Conservation (phyloP, 2,329 filamentous ascomycete species). For the Passalora sequoiae region DNA sequence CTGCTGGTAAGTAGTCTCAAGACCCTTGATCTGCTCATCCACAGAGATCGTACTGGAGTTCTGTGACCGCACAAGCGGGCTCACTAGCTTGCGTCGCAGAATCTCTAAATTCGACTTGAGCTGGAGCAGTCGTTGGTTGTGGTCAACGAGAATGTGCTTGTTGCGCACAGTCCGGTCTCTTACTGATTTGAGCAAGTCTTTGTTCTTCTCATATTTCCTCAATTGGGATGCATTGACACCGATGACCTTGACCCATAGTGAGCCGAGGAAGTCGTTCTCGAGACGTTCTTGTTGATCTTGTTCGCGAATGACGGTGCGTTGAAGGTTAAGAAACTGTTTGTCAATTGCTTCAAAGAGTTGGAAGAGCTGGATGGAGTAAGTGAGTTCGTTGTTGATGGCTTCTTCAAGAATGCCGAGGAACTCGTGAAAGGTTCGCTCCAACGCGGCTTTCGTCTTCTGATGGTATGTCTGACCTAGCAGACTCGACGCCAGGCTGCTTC, state of each 20-base stretch:
- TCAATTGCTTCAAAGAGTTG: slow-evolving; percentile 89
- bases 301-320: slow-evolving; percentile 78
- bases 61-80: slow-evolving; percentile 69
- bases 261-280: slow-evolving; percentile 74
- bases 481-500: slow-evolving; percentile 28
- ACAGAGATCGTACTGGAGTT: slow-evolving; percentile 66
- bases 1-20: slow-evolving; percentile 74
- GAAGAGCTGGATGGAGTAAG: slow-evolving; percentile 74
- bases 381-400: slow-evolving; percentile 77
- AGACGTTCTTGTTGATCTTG: slow-evolving; percentile 72
- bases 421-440: slow-evolving; percentile 83
- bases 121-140: slow-evolving; percentile 76
- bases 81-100: slow-evolving; percentile 76
- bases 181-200: slow-evolving; percentile 69
- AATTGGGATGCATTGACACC: slow-evolving; percentile 68
- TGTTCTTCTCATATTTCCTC: slow-evolving; percentile 91
- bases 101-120: slow-evolving; percentile 83
- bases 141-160: slow-evolving; percentile 78
- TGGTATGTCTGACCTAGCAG: slow-evolving; percentile 75
- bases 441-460: slow-evolving; percentile 71
- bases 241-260: slow-evolving; percentile 79
- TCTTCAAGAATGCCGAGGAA: slow-evolving; percentile 84
- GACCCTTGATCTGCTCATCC: slow-evolving; percentile 77
- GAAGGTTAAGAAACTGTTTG: slow-evolving; percentile 81
- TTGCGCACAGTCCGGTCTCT: slow-evolving; percentile 79